phyloP scores from a whole-genome alignment of 2,329 filamentous ascomycete genomes.

The Xylariaceae sp. region DNA sequence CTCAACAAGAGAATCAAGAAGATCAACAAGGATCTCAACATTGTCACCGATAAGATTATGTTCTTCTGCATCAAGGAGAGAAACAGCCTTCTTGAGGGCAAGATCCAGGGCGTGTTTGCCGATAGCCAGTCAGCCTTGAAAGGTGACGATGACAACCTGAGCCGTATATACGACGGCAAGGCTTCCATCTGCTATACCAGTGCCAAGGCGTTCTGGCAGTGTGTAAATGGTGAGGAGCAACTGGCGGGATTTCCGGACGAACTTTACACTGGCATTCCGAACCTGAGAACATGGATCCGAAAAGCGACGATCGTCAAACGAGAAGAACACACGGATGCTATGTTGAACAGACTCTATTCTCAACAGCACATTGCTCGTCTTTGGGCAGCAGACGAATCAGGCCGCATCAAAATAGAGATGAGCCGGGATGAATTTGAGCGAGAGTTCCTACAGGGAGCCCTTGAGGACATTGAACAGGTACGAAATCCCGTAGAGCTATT shows the following conservation, averaged over 20 bases:
- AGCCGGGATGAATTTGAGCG: constrained; percentile 1
- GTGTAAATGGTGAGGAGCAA: background rate
- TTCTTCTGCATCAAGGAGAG: constrained; percentile 3
- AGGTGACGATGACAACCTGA: background rate
- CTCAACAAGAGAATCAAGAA: background rate
- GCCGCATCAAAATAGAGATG: background rate
- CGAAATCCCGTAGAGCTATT: background rate
- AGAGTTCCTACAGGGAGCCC: background rate
- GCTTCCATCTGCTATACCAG: constrained; percentile 14
- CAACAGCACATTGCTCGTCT: constrained; percentile 11
- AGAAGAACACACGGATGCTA: constrained; percentile 8
- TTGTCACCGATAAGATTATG: background rate
- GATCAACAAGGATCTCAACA: background rate
- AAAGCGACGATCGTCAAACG: constrained; percentile 10
- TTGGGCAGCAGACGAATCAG: constrained; percentile 11
- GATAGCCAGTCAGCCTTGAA: constrained; percentile 5
- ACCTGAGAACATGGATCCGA: constrained; percentile 13
- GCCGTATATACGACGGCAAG: constrained; percentile 11
- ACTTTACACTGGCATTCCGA: constrained; percentile 17
- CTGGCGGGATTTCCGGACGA: constrained; percentile 13
- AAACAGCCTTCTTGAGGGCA: background rate
- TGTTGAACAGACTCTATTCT: constrained; percentile 11
- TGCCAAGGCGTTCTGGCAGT: constrained; percentile 16
- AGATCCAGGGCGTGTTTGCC: background rate
- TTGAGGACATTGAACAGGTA: constrained; percentile 2